Conservation (phyloP, 495 filamentous ascomycete species). For the Rhizodiscina lignyota region DNA sequence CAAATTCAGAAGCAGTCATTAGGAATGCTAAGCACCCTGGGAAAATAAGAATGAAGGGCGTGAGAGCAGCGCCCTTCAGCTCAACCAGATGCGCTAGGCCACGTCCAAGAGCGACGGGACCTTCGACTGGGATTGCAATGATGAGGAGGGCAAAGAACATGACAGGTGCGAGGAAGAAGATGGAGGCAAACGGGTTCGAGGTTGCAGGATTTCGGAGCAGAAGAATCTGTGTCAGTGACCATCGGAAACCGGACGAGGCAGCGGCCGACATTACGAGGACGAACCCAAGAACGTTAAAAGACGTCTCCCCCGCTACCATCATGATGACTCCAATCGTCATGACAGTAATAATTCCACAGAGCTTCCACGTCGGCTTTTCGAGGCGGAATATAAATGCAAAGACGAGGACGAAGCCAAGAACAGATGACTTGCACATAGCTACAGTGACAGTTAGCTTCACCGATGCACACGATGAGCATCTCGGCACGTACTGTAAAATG, state of each 20-base stretch:
- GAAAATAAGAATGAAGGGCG: conserved; percentile 58
- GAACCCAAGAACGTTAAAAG: conserved; percentile 79
- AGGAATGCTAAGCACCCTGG: conserved; percentile 84
- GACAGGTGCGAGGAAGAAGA: conserved; percentile 90
- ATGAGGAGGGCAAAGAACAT: conserved; percentile 78
- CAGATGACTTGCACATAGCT: conserved; percentile 99
- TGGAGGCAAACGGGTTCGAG: conserved; percentile 87
- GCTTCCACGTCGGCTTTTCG: conserved; percentile 68
- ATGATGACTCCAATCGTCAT: conserved; percentile 95
- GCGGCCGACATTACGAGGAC: conserved; percentile 79
- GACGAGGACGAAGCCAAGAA: conserved; percentile 81
- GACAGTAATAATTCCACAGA: conserved; percentile 72
- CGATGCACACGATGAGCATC: conserved; percentile 1
- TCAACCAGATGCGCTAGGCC: conserved; percentile 45
- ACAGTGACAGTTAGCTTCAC: conserved; percentile 4
- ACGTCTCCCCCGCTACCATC: conserved; percentile 97
- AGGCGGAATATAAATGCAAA: conserved; percentile 94
- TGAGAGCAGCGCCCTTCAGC: conserved; percentile 42
- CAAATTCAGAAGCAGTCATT: conserved; percentile 95
- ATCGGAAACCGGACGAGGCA: conserved; percentile 93
- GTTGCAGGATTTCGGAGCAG: conserved; percentile 89
- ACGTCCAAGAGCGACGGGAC: conserved; percentile 42
- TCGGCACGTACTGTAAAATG: conserved; percentile 83
- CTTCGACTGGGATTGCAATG: conserved; percentile 79
- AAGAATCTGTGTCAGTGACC: conserved; percentile 92